phyloP scores from a whole-genome alignment of 495 filamentous ascomycete species.

The Annulohypoxylon maeteangense region DNA sequence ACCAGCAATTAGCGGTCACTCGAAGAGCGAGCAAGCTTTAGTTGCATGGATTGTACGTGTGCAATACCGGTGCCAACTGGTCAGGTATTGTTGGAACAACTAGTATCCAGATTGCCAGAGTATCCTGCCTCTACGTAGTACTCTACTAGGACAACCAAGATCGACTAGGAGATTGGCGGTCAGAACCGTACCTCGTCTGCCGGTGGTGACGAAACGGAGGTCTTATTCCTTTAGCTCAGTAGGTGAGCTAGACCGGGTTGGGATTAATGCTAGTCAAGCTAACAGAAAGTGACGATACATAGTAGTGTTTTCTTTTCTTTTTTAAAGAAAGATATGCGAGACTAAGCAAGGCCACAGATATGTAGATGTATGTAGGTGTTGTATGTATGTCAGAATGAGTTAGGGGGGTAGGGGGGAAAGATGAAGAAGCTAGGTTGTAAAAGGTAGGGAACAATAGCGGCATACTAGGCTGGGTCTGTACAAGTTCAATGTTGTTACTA shows the following conservation, averaged over 20 bases:
- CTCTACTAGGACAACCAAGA: conserved; percentile 38
- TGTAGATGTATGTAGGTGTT: conserved; percentile 5
- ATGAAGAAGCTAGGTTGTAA: conserved; percentile 3
- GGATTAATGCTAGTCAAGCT: conserved; percentile 33
- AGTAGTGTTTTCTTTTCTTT: not conserved
- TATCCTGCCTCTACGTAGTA: conserved; percentile 17
- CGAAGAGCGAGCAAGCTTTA: conserved; percentile 17
- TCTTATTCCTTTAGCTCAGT: conserved; percentile 33
- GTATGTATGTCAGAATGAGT: conserved; percentile 23
- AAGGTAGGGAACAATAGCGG: conserved; percentile 36
- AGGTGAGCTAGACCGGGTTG: conserved; percentile 33
- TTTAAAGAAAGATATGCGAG: not conserved
- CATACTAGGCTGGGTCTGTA: conserved; percentile 16
- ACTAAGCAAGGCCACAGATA: not conserved
- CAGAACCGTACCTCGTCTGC: conserved; percentile 35
- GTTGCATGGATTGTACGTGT: conserved; percentile 28
- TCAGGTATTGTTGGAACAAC: conserved; percentile 36
- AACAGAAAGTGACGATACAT: conserved; percentile 30
- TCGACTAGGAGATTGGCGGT: conserved; percentile 45
- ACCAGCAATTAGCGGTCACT: conserved; percentile 39
- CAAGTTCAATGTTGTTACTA: conserved; percentile 23
- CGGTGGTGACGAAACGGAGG: conserved; percentile 41
- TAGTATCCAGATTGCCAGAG: conserved; percentile 8
- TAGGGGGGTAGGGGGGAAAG: not conserved
- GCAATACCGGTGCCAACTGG: conserved; percentile 41